Conservation (phyloP, 805 yeast genomes). For the Myxozyma geophila region DNA sequence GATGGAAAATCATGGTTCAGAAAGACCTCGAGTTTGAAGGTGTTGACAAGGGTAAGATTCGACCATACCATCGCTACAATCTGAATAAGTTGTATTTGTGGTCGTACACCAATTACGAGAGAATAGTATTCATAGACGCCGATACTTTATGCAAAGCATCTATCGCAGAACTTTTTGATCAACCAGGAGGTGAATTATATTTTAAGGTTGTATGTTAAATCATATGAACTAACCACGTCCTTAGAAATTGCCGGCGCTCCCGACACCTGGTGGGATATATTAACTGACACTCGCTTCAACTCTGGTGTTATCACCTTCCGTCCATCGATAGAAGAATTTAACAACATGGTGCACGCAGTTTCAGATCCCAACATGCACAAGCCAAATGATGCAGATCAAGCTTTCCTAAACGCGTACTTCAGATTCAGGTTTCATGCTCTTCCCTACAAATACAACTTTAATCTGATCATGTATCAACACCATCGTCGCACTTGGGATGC, state of each 20-base stretch:
- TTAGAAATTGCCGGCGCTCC: constrained; percentile 40
- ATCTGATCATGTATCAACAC: constrained; percentile 38
- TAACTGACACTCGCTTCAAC: constrained; percentile 38
- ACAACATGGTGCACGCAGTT: constrained; percentile 36
- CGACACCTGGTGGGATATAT: constrained; percentile 40
- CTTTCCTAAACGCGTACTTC: constrained; percentile 38
- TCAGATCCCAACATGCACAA: constrained; percentile 40
- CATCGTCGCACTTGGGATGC: constrained; percentile 37
- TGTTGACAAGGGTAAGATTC: constrained; percentile 36
- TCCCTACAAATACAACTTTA: constrained; percentile 40
- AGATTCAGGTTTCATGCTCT: constrained; percentile 35
- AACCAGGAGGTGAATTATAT: constrained; percentile 35
- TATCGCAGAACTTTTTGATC: constrained; percentile 37
- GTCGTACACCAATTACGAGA: constrained; percentile 51
- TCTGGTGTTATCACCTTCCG: constrained; percentile 39
- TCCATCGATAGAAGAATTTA: constrained; percentile 40
- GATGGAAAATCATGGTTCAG: constrained; percentile 39
- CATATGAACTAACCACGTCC: background rate
- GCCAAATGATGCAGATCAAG: constrained; percentile 42
- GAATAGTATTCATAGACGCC: constrained; percentile 57
- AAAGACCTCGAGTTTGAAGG: constrained; percentile 39
- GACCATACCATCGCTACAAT: constrained; percentile 39
- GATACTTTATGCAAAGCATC: constrained; percentile 51
- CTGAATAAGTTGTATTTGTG: constrained; percentile 63
- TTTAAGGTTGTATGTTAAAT: too few relatives aligned